phyloP scores from a whole-genome alignment of 768 basidiomycete species.

The Kwoniella botswanensis region DNA sequence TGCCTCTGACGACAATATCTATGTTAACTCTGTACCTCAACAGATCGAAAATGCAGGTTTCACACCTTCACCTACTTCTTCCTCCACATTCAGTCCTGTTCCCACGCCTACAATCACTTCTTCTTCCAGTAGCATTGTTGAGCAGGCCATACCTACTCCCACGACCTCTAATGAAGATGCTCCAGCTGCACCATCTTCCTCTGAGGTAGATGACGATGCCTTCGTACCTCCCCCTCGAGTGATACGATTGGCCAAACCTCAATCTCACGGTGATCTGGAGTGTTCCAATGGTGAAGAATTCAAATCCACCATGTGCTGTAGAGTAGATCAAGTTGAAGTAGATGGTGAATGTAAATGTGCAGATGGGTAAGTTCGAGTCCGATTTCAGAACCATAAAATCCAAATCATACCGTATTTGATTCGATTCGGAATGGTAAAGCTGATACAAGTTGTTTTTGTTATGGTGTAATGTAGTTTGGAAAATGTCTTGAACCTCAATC shows the following conservation, averaged over 20 bases:
- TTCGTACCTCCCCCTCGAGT: slow-evolving; percentile 14
- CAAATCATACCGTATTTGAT: too few relatives aligned
- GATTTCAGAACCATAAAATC: not conserved
- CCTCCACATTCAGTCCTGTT: slow-evolving; percentile 10
- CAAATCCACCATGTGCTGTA: slow-evolving; percentile 21
- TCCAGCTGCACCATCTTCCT: not conserved
- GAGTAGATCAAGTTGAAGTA: slow-evolving; percentile 25
- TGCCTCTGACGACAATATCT: slow-evolving; percentile 10
- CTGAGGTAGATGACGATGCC: slow-evolving; percentile 12
- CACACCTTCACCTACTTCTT: slow-evolving; percentile 5
- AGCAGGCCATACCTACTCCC: slow-evolving; percentile 7
- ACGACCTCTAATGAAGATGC: slow-evolving; percentile 1
- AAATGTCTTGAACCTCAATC: slow-evolving; percentile 26
- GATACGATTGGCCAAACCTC: slow-evolving; percentile 13
- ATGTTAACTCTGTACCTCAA: slow-evolving; percentile 17
- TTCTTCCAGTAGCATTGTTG: too few relatives aligned
- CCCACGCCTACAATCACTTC: not conserved
- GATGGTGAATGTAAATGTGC: slow-evolving; percentile 26
- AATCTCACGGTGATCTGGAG: not conserved
- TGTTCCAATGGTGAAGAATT: slow-evolving; percentile 22
- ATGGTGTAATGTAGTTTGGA: slow-evolving; percentile 13
- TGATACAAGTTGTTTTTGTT: not conserved
- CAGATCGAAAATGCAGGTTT: slow-evolving; percentile 1
- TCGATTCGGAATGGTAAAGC: not conserved
- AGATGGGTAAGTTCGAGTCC: slow-evolving; percentile 19